A percentile compares a stretch with the other conserved stretches of the same genome.
phyloP scores from a whole-genome alignment of 2,329 filamentous ascomycete genomes.

The Monilinia laxa region DNA sequence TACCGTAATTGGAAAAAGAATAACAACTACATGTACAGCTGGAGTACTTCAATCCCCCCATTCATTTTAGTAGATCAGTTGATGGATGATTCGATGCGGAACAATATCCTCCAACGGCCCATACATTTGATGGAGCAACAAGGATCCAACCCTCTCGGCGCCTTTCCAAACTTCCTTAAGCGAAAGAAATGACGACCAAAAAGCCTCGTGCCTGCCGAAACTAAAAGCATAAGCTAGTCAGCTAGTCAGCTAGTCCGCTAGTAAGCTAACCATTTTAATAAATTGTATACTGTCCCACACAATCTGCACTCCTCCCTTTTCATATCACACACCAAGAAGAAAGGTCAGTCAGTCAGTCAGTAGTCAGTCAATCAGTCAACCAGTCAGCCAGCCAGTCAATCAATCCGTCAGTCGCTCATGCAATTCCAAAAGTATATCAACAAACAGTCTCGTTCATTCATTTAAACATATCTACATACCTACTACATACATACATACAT shows the following conservation, averaged over 20 bases:
- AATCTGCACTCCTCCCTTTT: slow-evolving; percentile 11
- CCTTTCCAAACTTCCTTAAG: slow-evolving; percentile 19
- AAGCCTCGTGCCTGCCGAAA: slow-evolving; percentile 21
- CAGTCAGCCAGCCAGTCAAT: too few relatives aligned
- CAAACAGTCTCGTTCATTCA: too few relatives aligned
- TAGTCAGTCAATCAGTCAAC: too few relatives aligned
- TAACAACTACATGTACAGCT: too few relatives aligned
- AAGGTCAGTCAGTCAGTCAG: too few relatives aligned
- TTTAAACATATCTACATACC: too few relatives aligned
- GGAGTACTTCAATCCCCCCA: background rate
- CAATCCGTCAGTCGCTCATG: too few relatives aligned
- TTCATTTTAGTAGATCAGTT: background rate
- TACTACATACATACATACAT: too few relatives aligned
- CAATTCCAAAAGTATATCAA: too few relatives aligned
- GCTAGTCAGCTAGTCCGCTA: background rate
- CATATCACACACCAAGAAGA: slow-evolving; percentile 4
- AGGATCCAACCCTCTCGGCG: slow-evolving; percentile 8
- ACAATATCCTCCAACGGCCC: slow-evolving; percentile 1
- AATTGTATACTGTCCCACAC: background rate
- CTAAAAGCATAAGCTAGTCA: background rate
- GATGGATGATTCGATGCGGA: background rate
- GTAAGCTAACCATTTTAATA: slow-evolving; percentile 3
- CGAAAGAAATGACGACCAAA: slow-evolving; percentile 18
- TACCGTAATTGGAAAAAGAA: too few relatives aligned
- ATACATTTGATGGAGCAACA: background rate